A percentile compares a stretch with the other conserved stretches of the same genome.
Conservation (phyloP, 2,329 filamentous ascomycete genomes). For the Elsinoe necatrix region DNA sequence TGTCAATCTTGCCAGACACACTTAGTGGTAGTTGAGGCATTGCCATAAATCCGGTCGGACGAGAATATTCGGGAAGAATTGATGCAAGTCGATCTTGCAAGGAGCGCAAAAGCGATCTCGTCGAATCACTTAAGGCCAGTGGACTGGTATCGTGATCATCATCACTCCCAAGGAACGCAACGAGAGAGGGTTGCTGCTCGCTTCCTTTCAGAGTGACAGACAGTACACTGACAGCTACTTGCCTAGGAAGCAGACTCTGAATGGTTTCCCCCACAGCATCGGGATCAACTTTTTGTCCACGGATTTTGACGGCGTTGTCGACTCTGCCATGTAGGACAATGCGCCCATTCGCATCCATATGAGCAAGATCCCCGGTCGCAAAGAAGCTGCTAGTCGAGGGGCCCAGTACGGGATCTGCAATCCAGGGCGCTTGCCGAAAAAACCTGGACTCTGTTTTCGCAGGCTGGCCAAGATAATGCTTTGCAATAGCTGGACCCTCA, state of each 20-base stretch:
- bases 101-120: not conserved
- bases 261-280: conserved; percentile 60
- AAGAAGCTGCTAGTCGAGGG: not conserved
- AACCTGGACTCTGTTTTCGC: not conserved
- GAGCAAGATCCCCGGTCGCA: conserved; percentile 66
- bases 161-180: not conserved
- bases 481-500: not conserved
- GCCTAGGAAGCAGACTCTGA: not conserved
- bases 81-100: not conserved
- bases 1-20: not conserved
- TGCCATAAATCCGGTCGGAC: conserved; percentile 73
- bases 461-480: not conserved
- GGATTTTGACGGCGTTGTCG: conserved; percentile 86
- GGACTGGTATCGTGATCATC: not conserved
- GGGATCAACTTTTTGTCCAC: conserved; percentile 87
- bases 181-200: not conserved
- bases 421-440: not conserved
- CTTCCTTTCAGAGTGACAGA: not conserved
- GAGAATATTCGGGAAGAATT: conserved; percentile 73
- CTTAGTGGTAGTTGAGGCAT: conserved; percentile 61
- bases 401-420: not conserved
- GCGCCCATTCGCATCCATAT: conserved; percentile 56
- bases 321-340: conserved; percentile 67
- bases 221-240: not conserved
- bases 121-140: not conserved